Evolutionary conservation across 2,329 filamentous ascomycete species (phyloP).

Genomic region (Coniella vitis): DNA sequence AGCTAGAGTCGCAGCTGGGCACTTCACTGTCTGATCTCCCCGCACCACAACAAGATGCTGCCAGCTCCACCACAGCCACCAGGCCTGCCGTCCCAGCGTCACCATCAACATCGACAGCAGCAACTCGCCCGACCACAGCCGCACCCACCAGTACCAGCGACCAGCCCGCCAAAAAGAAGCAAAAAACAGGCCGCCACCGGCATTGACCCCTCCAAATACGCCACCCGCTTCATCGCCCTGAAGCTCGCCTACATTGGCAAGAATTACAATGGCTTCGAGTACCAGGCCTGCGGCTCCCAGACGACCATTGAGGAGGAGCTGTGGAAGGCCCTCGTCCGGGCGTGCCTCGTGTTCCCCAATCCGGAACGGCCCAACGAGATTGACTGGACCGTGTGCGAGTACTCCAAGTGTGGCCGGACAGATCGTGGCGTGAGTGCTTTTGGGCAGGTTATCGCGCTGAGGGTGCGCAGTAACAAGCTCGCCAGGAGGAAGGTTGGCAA

Average conservation of each 20-base stretch:
- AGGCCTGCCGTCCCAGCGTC: too few relatives aligned
- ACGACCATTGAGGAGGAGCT: slow-evolving; percentile 89
- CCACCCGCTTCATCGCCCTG: slow-evolving; percentile 77
- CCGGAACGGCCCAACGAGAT: slow-evolving; percentile 57
- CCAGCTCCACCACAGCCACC: too few relatives aligned
- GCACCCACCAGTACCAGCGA: not conserved
- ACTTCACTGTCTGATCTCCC: slow-evolving; percentile 24
- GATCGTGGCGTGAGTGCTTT: slow-evolving; percentile 94
- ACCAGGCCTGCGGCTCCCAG: slow-evolving; percentile 63
- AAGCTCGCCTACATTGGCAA: slow-evolving; percentile 93
- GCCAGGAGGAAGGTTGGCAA: slow-evolving; percentile 25
- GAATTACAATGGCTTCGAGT: slow-evolving; percentile 89
- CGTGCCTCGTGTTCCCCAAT: slow-evolving; percentile 62
- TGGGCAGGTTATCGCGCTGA: slow-evolving; percentile 83
- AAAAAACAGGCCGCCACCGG: slow-evolving; percentile 39
- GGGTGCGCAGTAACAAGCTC: slow-evolving; percentile 76
- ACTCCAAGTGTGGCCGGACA: slow-evolving; percentile 91
- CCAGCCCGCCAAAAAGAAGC: slow-evolving; percentile 9
- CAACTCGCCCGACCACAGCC: not conserved
- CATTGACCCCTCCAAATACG: slow-evolving; percentile 75
- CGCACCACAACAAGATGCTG: too few relatives aligned
- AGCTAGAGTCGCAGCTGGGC: slow-evolving; percentile 60
- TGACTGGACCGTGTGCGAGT: slow-evolving; percentile 79
- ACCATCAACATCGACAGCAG: not conserved
- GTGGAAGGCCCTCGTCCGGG: slow-evolving; percentile 82